These are phyloP conservation scores for Hirschioporus abietinus DNA, from an alignment of 768 basidiomycete species.

Conservation along the genomic window DNA sequence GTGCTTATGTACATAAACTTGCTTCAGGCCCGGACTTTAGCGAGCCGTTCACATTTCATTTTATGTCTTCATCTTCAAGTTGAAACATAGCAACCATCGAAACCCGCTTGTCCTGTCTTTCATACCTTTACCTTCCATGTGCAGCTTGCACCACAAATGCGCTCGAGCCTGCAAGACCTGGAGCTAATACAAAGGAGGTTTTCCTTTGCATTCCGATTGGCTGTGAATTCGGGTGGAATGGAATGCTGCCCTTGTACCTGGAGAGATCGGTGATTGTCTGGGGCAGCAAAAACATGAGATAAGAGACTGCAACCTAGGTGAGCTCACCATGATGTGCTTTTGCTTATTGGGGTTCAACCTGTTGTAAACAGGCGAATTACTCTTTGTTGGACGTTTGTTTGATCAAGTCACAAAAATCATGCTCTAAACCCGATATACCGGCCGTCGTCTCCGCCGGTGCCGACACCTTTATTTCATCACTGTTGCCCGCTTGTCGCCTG, in stretches of 20 bases:
- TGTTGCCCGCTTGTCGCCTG: neutral
- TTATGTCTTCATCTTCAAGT: too few species aligned
- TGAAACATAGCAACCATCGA: too few species aligned
- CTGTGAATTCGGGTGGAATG: neutral
- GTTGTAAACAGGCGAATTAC: neutral
- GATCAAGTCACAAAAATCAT: neutral
- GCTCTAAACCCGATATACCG: neutral
- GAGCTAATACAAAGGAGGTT: too few species aligned
- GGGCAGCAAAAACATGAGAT: neutral
- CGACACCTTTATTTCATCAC: neutral
- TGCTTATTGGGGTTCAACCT: neutral
- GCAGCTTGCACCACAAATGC: too few species aligned
- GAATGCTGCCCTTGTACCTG: neutral
- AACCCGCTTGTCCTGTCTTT: too few species aligned
- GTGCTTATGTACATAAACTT: too few species aligned
- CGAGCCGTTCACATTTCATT: too few species aligned
- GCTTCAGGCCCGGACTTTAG: too few species aligned
- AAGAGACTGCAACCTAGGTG: neutral
- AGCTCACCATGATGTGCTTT: neutral
- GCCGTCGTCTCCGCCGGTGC: neutral
- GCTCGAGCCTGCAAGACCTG: too few species aligned
- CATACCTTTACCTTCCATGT: too few species aligned
- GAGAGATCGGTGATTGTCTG: neutral
- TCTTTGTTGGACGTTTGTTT: neutral
- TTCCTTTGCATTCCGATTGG: neutral